phyloP scores from a whole-genome alignment of 2,329 filamentous ascomycete species.

The Fusarium sterilihyphosum region DNA sequence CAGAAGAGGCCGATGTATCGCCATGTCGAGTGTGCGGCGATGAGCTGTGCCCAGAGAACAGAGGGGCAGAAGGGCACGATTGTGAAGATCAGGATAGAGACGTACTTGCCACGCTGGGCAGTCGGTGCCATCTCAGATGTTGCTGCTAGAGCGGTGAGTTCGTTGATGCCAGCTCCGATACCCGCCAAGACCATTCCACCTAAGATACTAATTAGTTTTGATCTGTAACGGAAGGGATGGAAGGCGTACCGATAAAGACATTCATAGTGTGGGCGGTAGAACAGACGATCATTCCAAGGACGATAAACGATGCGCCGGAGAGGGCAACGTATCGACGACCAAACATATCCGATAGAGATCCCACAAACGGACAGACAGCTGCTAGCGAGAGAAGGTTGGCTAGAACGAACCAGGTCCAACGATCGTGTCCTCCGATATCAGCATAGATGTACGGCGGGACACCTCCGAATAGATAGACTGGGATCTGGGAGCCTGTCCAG shows the following conservation, averaged over 20 bases:
- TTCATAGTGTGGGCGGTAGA: neutral
- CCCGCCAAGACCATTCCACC: neutral
- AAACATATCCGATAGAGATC: neutral
- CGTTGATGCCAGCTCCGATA: neutral
- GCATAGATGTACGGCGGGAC: neutral
- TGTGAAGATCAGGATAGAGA: neutral
- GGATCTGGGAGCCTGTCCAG: neutral
- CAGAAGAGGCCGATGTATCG: neutral
- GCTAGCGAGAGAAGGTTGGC: neutral
- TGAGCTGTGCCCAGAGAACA: neutral
- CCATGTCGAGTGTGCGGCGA: neutral
- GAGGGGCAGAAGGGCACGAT: neutral
- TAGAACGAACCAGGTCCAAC: neutral
- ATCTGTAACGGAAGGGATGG: rapidly evolving
- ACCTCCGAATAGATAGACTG: neutral
- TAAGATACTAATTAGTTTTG: rapidly evolving
- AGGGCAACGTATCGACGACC: neutral
- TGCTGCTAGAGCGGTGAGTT: neutral
- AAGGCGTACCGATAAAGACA: neutral
- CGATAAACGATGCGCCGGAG: neutral
- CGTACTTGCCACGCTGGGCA: neutral
- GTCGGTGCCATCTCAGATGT: neutral
- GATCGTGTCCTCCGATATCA: neutral
- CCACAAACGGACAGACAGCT: neutral
- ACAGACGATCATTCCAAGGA: neutral